Evolutionary conservation across 2,329 filamentous ascomycete species (phyloP).

Genomic region (Aspergillus japonicus): DNA sequence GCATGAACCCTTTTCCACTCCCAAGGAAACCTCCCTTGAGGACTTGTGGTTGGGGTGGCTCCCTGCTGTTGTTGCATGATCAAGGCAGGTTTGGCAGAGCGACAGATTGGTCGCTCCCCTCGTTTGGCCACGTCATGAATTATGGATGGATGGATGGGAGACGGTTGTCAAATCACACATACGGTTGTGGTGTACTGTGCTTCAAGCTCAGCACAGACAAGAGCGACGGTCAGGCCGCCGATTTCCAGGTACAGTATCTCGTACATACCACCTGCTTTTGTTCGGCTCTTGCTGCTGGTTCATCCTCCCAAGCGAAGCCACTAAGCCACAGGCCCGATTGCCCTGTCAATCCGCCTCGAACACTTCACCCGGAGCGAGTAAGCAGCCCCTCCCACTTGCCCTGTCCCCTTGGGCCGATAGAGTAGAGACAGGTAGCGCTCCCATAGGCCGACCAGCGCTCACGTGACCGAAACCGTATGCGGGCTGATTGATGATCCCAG

Average conservation of each 20-base stretch:
- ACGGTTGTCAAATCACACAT: conserved; percentile 10
- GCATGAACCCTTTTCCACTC: not conserved
- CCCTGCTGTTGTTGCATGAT: not conserved
- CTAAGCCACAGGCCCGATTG: not conserved
- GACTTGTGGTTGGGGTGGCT: not conserved
- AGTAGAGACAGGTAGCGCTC: conserved; percentile 3
- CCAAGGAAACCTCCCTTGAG: too few relatives aligned
- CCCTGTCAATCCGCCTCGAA: not conserved
- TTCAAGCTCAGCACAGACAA: not conserved
- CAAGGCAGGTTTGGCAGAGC: not conserved
- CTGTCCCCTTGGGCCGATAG: conserved; percentile 12
- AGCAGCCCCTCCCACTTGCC: conserved; percentile 8
- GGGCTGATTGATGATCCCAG: conserved; percentile 27
- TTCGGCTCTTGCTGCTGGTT: not conserved
- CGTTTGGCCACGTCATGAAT: conserved; percentile 21
- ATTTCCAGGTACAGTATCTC: not conserved
- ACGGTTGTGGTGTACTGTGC: conserved; percentile 7
- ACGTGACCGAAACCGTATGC: conserved; percentile 25
- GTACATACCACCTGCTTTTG: not conserved
- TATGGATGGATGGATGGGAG: not conserved
- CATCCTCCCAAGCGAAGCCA: not conserved
- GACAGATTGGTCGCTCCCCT: conserved; percentile 7
- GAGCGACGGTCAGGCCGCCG: not conserved
- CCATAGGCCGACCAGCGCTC: conserved; percentile 17
- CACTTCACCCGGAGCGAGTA: conserved; percentile 12